A percentile compares a stretch with the other conserved stretches of the same genome.
Evolutionary conservation across 306 rosid genomes (phyloP).

Genomic region (Vachellia pachyceras): DNA sequence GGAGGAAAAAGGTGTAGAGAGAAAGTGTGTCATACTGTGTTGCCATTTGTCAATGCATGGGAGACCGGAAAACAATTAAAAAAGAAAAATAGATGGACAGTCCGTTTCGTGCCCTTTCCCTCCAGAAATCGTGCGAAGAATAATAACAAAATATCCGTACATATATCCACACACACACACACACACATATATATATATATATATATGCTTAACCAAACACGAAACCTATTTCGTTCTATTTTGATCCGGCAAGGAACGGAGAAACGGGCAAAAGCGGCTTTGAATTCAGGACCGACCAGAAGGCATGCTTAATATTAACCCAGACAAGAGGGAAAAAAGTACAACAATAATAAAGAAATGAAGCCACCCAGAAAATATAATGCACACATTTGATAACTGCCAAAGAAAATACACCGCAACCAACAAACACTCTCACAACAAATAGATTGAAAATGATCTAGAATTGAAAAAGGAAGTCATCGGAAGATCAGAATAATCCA

Average conservation of each 20-base stretch:
- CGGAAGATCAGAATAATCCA: conserved; percentile 47
- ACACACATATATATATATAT: too few species aligned
- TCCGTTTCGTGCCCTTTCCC: conserved; percentile 30
- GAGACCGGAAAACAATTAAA: conserved; percentile 35
- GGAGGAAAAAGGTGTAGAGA: conserved; percentile 1
- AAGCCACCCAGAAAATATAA: conserved; percentile 34
- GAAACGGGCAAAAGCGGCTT: conserved; percentile 73
- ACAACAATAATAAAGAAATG: conserved; percentile 44
- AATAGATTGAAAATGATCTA: background rate
- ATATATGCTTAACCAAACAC: conserved; percentile 63
- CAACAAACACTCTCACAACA: background rate
- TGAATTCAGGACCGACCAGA: conserved; percentile 77
- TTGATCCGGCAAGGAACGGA: conserved; percentile 81
- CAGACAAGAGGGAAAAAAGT: conserved; percentile 35
- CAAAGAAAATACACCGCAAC: conserved; percentile 31
- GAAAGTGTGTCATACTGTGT: conserved; percentile 18
- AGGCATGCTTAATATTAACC: conserved; percentile 48
- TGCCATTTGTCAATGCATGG: conserved; percentile 49
- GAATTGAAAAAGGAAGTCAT: conserved; percentile 43
- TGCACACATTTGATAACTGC: conserved; percentile 51
- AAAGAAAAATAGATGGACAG: conserved; percentile 18
- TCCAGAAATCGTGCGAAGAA: conserved; percentile 50
- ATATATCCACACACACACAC: background rate
- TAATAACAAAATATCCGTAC: background rate
- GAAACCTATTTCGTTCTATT: conserved; percentile 63